phyloP scores from a whole-genome alignment of 2,329 filamentous ascomycete species.

The Lasiodiplodia gonubiensis region DNA sequence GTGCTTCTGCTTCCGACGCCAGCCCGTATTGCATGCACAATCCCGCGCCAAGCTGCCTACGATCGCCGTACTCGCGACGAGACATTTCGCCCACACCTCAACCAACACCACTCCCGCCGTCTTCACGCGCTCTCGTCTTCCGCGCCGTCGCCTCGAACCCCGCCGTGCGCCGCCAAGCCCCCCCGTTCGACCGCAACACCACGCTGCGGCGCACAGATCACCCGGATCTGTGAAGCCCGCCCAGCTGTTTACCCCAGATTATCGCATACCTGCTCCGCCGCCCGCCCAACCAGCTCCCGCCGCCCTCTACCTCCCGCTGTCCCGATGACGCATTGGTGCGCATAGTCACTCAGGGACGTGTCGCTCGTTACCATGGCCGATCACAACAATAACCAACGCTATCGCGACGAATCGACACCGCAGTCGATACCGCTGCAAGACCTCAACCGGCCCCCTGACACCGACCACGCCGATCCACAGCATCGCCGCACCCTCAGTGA shows the following conservation, averaged over 20 bases:
- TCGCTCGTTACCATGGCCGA: constrained; percentile 27
- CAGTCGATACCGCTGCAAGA: constrained; percentile 75
- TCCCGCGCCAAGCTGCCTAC: constrained; percentile 22
- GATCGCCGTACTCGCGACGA: constrained; percentile 22
- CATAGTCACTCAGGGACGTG: background rate
- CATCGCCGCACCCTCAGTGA: constrained; percentile 56
- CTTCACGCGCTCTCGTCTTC: constrained; percentile 5
- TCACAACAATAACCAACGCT: constrained; percentile 33
- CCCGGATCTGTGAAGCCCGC: constrained; percentile 26
- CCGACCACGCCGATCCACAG: constrained; percentile 36
- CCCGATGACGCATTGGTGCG: constrained; percentile 23
- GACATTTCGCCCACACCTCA: constrained; percentile 24
- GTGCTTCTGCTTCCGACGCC: constrained; percentile 14
- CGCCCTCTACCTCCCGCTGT: background rate
- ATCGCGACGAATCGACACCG: constrained; percentile 55
- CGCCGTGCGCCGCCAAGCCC: constrained; percentile 3
- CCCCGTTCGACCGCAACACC: constrained; percentile 24
- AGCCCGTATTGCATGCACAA: constrained; percentile 22
- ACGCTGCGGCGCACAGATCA: constrained; percentile 28
- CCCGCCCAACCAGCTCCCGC: constrained; percentile 15
- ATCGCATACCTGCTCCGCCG: constrained; percentile 10
- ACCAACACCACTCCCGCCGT: constrained; percentile 1
- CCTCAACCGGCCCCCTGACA: constrained; percentile 49
- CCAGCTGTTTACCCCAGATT: constrained; percentile 29
- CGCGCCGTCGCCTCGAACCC: background rate